Percentiles rank a stretch among this genome's conserved stretches.
Evolutionary conservation across 129 eudicot genomes (phyloP).

Genomic region (Logfia minima): DNA sequence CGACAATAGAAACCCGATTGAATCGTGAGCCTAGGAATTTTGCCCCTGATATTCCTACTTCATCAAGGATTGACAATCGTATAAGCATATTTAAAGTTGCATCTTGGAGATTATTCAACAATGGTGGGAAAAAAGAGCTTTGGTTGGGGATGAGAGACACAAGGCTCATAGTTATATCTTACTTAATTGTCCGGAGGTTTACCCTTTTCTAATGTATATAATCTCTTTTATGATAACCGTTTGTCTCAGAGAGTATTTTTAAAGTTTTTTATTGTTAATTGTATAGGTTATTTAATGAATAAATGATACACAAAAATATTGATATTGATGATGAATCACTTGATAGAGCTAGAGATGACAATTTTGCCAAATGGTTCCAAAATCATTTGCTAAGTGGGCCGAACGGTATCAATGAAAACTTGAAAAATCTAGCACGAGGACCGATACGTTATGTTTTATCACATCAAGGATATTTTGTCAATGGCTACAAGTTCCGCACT

Average conservation of each 20-base stretch:
- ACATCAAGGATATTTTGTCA: constrained; percentile 12
- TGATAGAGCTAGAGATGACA: neutral
- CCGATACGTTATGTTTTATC: constrained; percentile 1
- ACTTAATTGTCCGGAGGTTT: neutral
- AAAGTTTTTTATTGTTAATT: neutral
- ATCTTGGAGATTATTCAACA: neutral
- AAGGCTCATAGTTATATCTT: neutral
- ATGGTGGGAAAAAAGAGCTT: neutral
- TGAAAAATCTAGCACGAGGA: constrained; percentile 14
- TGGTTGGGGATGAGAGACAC: neutral
- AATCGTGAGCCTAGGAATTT: neutral
- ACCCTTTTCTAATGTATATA: neutral
- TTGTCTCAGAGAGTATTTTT: neutral
- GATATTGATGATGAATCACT: neutral
- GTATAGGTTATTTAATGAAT: neutral
- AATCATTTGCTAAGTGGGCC: neutral
- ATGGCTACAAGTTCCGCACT: constrained; percentile 16
- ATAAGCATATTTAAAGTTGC: neutral
- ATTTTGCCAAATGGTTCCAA: neutral
- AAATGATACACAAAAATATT: neutral
- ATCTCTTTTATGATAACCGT: neutral
- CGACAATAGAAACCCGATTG: neutral
- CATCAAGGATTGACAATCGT: neutral
- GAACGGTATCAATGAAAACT: neutral
- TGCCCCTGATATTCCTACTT: neutral